Evolutionary conservation across 2,329 filamentous ascomycete genomes (phyloP).

Genomic region (Aspergillus tubingensis): DNA sequence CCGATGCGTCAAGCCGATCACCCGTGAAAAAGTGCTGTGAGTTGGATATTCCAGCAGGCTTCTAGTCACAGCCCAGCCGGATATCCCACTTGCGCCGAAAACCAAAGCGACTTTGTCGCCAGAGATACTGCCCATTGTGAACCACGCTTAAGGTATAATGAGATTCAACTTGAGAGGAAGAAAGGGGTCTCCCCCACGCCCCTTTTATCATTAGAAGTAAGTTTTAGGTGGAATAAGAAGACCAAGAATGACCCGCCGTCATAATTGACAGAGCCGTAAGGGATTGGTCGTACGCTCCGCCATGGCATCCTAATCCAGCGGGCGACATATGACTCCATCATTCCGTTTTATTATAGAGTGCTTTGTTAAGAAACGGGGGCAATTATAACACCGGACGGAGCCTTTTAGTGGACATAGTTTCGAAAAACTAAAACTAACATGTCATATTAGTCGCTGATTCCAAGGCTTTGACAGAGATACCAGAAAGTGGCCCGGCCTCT

Average conservation of each 20-base stretch:
- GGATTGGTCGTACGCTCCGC: too few relatives aligned
- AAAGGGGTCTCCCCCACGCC: too few relatives aligned
- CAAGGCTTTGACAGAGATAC: neutral
- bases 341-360: too few relatives aligned
- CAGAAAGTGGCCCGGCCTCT: neutral
- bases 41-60: slow-evolving; percentile 29
- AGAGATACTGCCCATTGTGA: slow-evolving; percentile 4
- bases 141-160: neutral
- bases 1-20: slow-evolving; percentile 31
- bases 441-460: neutral
- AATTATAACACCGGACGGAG: neutral
- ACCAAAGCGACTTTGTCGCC: slow-evolving; percentile 27
- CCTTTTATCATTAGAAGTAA: too few relatives aligned
- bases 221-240: too few relatives aligned
- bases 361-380: too few relatives aligned
- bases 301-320: too few relatives aligned
- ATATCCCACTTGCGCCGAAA: slow-evolving; percentile 35
- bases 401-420: neutral
- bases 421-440: neutral
- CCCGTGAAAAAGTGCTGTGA: slow-evolving; percentile 26
- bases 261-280: too few relatives aligned
- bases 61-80: slow-evolving; percentile 34
- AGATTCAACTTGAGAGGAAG: neutral
- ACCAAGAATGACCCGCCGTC: too few relatives aligned
- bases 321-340: too few relatives aligned